Evolutionary conservation across 768 basidiomycete species (phyloP).

Genomic region (Termitomyces sp.): DNA sequence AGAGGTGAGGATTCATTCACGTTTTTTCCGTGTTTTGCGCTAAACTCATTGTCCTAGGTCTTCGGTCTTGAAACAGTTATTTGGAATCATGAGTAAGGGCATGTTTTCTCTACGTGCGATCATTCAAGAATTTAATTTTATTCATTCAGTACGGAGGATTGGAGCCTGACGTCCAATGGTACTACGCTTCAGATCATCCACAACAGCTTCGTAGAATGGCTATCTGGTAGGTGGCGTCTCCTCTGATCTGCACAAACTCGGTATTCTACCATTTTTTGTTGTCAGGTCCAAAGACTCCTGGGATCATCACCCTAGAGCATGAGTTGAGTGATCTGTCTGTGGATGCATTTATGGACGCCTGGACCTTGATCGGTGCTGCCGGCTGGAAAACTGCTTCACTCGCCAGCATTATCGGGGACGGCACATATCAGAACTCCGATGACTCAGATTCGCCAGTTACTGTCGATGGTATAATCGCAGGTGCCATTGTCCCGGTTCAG

Average conservation of each 20-base stretch:
- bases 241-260: background rate
- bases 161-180: constrained; percentile 49
- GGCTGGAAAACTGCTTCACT: constrained; percentile 71
- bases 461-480: constrained; percentile 19
- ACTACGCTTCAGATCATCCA: constrained; percentile 48
- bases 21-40: background rate
- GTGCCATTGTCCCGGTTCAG: background rate
- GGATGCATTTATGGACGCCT: constrained; percentile 61
- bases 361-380: constrained; percentile 56
- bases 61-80: constrained; percentile 82
- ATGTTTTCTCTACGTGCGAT: background rate
- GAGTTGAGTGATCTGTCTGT: constrained; percentile 64
- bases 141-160: constrained; percentile 61
- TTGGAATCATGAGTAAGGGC: constrained; percentile 84
- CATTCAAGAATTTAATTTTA: background rate
- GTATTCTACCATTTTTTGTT: background rate
- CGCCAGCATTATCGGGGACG: constrained; percentile 34
- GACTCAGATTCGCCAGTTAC: constrained; percentile 29
- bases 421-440: constrained; percentile 45
- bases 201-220: constrained; percentile 49
- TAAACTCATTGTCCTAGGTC: constrained; percentile 24
- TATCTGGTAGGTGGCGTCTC: constrained; percentile 35
- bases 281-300: constrained; percentile 65
- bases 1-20: constrained; percentile 40
- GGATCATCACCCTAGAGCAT: constrained; percentile 83